A percentile compares a stretch with the other conserved stretches of the same genome.
Conservation (phyloP, 2,329 filamentous ascomycete genomes). For the Hypoxylon sp. region DNA sequence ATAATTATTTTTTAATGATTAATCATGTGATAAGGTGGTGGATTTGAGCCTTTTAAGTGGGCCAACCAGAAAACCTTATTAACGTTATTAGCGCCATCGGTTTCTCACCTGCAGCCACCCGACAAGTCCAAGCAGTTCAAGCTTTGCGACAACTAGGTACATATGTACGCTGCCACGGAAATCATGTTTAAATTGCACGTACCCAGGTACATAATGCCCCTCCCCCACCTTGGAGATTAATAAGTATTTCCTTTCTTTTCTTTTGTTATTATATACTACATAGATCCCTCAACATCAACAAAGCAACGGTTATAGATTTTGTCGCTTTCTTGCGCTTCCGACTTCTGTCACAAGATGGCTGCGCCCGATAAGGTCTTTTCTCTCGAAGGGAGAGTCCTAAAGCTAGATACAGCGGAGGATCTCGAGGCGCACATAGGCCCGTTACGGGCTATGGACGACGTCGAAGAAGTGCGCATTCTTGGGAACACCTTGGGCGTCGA, state of each 20-base stretch:
- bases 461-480: slow-evolving; percentile 87
- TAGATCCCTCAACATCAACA: slow-evolving; percentile 13
- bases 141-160: too few species aligned
- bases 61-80: too few species aligned
- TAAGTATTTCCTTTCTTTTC: slow-evolving; percentile 9
- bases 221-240: slow-evolving; percentile 30
- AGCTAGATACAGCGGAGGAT: slow-evolving; percentile 90
- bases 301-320: slow-evolving; percentile 13
- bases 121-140: background rate
- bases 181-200: background rate
- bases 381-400: slow-evolving; percentile 90
- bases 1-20: too few species aligned
- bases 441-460: slow-evolving; percentile 78
- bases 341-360: slow-evolving; percentile 61
- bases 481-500: slow-evolving; percentile 95
- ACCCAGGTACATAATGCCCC: slow-evolving; percentile 28
- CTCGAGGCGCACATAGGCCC: slow-evolving; percentile 86
- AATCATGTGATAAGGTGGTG: too few species aligned
- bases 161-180: too few species aligned
- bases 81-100: background rate
- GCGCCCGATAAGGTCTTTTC: slow-evolving; percentile 80
- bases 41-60: too few species aligned
- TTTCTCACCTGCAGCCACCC: slow-evolving; percentile 8
- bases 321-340: slow-evolving; percentile 9
- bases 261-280: background rate